Evolutionary conservation across 202 grass and related monocot genomes (phyloP), one percentile per base, ranked within the genome.

Genomic region (Digitaria exilis): DNA sequence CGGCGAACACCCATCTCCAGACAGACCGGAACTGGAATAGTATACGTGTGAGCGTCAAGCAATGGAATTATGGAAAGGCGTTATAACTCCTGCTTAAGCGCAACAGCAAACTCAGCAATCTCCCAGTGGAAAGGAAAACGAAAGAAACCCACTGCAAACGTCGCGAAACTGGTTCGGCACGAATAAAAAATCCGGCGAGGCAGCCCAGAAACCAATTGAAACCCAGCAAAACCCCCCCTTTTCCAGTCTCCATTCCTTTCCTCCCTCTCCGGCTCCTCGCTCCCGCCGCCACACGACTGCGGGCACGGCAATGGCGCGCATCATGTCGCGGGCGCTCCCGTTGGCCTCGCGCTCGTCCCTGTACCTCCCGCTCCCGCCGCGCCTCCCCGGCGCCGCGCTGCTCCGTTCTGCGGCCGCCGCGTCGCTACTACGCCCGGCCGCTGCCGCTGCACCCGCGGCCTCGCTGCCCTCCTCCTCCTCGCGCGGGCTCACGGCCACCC

Each of bases 261-360:
- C n/a, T 10, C 26, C 63, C 29, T 17, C 44, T 60, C 56, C n/a
- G n/a, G n/a, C n/a, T n/a, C 81, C 7, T 61, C 63, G 24, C 69
- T 70, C 79, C 77, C 41, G 73, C 82, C 86, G 74, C 65, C 73
- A 82, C 57, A 83, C 65, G 41, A 84, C 60, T n/a, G 28, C 42
- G 76, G 30, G 59, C 43, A 15, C 46, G 65, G 31, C 81, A 80
- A 98, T 99, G 96, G 96, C 96, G 63, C 80, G 96, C 43, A 87
- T 96, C 52, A 81, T 93, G 56, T 80, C 81, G 54, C 91, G 96
- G 37, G 83, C 91, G 60, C 87, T 96, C 55, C 96, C 91, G 34
- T 82, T 96, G 65, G 73, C 93, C 75, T 67, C 73, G 30, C 84
- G 87, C 46, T 86, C 82, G 76, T 84, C 69, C 24, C 43, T 87